Conservation (phyloP, 2,329 filamentous ascomycete genomes). For the Orbilia oligospora region DNA sequence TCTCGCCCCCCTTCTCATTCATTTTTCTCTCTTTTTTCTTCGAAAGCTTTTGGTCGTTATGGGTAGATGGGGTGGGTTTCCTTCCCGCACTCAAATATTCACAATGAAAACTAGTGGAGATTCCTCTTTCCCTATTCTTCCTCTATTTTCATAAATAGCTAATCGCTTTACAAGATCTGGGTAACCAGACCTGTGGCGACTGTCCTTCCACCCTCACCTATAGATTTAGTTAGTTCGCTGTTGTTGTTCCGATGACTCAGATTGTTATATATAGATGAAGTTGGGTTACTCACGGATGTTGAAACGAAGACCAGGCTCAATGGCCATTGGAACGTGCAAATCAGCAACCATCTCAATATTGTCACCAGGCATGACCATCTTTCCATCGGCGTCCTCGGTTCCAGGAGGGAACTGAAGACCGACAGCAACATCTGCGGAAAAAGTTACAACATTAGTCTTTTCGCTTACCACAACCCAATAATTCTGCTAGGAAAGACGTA, state of each 20-base stretch:
- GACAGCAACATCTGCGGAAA: slow-evolving; percentile 73
- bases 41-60: slow-evolving; percentile 17
- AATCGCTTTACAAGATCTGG: slow-evolving; percentile 70
- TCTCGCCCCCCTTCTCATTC: neutral
- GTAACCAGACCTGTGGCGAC: slow-evolving; percentile 88
- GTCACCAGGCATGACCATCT: slow-evolving; percentile 97
- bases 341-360: slow-evolving; percentile 97
- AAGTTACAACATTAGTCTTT: slow-evolving; percentile 41
- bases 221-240: slow-evolving; percentile 31
- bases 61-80: slow-evolving; percentile 5
- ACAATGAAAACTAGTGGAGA: slow-evolving; percentile 39
- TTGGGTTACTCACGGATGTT: slow-evolving; percentile 97
- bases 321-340: slow-evolving; percentile 85
- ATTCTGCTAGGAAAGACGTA: neutral
- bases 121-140: slow-evolving; percentile 2
- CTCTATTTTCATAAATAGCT: neutral
- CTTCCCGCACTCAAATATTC: slow-evolving; percentile 39
- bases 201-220: slow-evolving; percentile 68
- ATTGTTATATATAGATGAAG: slow-evolving; percentile 36
- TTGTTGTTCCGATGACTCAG: slow-evolving; percentile 23
- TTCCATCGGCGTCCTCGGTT: slow-evolving; percentile 77
- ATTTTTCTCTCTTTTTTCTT: neutral
- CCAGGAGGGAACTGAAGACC: slow-evolving; percentile 89
- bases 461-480: neutral
- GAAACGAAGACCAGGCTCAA: slow-evolving; percentile 94